Evolutionary conservation across 805 yeast species (phyloP).

Genomic region (Jamesozyma jinghongensis): DNA sequence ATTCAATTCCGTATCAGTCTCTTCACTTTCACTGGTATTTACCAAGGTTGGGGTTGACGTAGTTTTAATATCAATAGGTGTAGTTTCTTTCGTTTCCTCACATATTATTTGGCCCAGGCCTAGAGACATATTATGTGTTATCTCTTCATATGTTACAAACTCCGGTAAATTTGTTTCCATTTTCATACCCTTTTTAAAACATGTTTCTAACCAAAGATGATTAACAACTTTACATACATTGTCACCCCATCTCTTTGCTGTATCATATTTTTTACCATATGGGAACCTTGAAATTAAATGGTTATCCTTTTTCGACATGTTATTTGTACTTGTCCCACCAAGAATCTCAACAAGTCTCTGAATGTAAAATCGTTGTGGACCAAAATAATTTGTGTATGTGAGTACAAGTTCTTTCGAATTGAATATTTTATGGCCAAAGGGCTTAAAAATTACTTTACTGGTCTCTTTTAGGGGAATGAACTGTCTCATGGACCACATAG

Average conservation of each 20-base stretch:
- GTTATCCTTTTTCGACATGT: conserved; percentile 54
- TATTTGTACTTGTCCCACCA: conserved; percentile 72
- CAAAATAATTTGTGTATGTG: conserved; percentile 72
- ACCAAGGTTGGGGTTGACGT: background rate
- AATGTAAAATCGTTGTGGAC: conserved; percentile 72
- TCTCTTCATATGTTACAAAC: conserved; percentile 7
- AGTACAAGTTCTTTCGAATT: conserved; percentile 48
- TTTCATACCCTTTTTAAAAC: conserved; percentile 33
- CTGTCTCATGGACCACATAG: conserved; percentile 45
- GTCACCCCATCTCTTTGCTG: conserved; percentile 58
- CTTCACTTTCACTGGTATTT: background rate
- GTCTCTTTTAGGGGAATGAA: conserved; percentile 46
- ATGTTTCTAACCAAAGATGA: conserved; percentile 84
- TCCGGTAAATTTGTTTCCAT: conserved; percentile 1
- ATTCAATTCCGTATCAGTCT: background rate
- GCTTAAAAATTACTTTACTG: conserved; percentile 56
- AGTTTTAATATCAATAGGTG: background rate
- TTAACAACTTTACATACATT: conserved; percentile 43
- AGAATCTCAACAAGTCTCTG: conserved; percentile 51
- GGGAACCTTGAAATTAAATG: conserved; percentile 62
- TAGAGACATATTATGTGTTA: conserved; percentile 8
- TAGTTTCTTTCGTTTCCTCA: background rate
- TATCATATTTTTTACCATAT: conserved; percentile 64
- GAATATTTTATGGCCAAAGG: conserved; percentile 41
- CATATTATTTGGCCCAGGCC: conserved; percentile 10